These are phyloP conservation scores for Phaeosphaeria sp. DNA, from an alignment of 2,329 filamentous ascomycete genomes.

Conservation along the genomic window DNA sequence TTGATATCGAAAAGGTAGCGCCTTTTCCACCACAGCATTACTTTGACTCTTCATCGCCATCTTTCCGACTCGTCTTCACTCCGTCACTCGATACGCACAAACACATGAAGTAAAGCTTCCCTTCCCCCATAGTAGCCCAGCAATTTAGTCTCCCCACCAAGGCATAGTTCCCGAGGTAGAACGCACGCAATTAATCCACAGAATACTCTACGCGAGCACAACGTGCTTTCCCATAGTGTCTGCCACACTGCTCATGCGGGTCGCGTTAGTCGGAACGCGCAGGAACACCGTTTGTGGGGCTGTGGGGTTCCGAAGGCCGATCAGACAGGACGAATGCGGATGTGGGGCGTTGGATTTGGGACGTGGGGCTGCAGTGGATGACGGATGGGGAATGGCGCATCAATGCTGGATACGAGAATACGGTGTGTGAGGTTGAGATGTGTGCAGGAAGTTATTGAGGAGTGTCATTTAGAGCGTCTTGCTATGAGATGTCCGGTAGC, in stretches of 20 bases:
- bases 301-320: conserved; percentile 1
- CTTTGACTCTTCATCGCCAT: not conserved
- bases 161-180: not conserved
- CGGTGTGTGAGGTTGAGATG: not conserved
- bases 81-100: not conserved
- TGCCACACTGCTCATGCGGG: conserved; percentile 1
- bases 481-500: not conserved
- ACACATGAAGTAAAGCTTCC: not conserved
- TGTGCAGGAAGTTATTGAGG: not conserved
- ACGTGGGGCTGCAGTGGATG: not conserved
- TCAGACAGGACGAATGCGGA: not conserved
- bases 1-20: conserved; percentile 39
- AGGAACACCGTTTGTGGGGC: conserved; percentile 1
- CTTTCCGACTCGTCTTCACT: not conserved
- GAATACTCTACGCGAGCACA: conserved; percentile 3
- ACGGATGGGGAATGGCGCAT: not conserved
- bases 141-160: conserved; percentile 4
- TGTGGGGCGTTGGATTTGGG: not conserved
- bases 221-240: conserved; percentile 5
- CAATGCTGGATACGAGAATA: not conserved
- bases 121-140: not conserved
- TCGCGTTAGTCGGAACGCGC: not conserved
- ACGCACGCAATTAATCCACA: not conserved
- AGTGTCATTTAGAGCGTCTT: not conserved
- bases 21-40: conserved; percentile 2